A percentile compares a stretch with the other conserved stretches of the same genome.
phyloP scores from a whole-genome alignment of 345 rosid genomes.

The Salix dunnii region DNA sequence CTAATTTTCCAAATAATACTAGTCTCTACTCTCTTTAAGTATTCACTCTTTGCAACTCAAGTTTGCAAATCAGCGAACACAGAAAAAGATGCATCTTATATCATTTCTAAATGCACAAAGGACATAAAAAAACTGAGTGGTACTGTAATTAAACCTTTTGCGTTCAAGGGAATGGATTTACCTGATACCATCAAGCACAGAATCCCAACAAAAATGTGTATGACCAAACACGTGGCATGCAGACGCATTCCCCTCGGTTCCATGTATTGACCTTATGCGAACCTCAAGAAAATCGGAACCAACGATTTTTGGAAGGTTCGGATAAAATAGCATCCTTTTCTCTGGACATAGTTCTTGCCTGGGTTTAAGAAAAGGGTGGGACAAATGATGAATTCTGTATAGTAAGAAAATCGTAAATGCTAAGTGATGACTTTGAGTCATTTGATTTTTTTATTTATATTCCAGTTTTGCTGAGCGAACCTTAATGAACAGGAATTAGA shows the following conservation, averaged over 20 bases:
- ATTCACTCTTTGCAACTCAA: neutral
- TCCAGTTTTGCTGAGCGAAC: too few species aligned
- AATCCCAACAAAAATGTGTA: conserved; percentile 80
- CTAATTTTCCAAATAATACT: too few species aligned
- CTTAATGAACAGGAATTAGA: too few species aligned
- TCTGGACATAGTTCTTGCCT: conserved; percentile 79
- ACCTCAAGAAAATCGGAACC: conserved; percentile 65
- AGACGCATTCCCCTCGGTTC: conserved; percentile 24
- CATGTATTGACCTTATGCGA: conserved; percentile 54
- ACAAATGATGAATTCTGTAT: neutral
- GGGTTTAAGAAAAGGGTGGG: neutral
- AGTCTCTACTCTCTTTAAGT: too few species aligned
- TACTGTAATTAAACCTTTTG: neutral
- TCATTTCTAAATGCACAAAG: neutral
- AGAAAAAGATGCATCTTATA: neutral
- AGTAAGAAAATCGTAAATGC: neutral
- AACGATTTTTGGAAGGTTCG: conserved; percentile 60
- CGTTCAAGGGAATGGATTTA: conserved; percentile 11
- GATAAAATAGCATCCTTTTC: conserved; percentile 66
- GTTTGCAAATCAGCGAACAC: too few species aligned
- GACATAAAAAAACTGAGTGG: neutral
- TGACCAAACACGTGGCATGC: conserved; percentile 68
- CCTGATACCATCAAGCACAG: conserved; percentile 60
- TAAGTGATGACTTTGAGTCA: neutral
- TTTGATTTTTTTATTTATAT: neutral